Conservation (phyloP, 1,284 basidiomycete genomes). For the Moniliophthora roreri region DNA sequence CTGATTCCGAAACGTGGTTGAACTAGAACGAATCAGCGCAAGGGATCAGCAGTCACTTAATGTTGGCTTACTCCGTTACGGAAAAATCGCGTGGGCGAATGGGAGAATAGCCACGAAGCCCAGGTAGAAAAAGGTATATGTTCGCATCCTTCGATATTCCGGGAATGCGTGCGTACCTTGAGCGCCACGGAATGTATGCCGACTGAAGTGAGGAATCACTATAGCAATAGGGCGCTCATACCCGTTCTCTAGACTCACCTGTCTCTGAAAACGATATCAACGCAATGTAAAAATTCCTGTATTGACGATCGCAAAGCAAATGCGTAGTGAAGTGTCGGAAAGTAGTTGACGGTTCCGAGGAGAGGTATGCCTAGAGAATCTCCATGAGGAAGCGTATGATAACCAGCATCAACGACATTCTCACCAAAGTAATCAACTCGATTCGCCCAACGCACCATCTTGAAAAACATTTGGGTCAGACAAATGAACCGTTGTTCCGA, state of each 20-base stretch:
- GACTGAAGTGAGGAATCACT: no score
- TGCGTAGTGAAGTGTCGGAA: slow-evolving; percentile 18
- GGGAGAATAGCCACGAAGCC: slow-evolving; percentile 14
- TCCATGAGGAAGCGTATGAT: background rate
- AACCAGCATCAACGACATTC: background rate
- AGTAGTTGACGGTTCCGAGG: slow-evolving; percentile 19
- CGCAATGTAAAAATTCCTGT: slow-evolving; percentile 15
- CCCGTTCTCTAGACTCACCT: slow-evolving; percentile 6
- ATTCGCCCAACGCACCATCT: slow-evolving; percentile 17
- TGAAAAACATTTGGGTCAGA: no score
- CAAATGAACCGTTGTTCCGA: background rate
- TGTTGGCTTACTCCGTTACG: slow-evolving; percentile 10
- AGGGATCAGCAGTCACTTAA: background rate
- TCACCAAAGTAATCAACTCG: slow-evolving; percentile 19
- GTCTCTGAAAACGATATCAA: slow-evolving; percentile 14
- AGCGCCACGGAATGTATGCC: slow-evolving; percentile 19
- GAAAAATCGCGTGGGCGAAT: slow-evolving; percentile 12
- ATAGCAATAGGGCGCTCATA: no score
- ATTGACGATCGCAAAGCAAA: slow-evolving; percentile 15
- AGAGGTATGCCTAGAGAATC: slow-evolving; percentile 13
- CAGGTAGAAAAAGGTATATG: slow-evolving; percentile 17
- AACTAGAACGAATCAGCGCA: background rate
- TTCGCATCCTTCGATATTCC: slow-evolving; percentile 14
- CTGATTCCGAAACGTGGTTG: slow-evolving; percentile 4
- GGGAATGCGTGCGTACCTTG: slow-evolving; percentile 14